Base-by-base conservation (phyloP, 495 filamentous ascomycete genomes). In the Podospora pseudocomata region DNA sequence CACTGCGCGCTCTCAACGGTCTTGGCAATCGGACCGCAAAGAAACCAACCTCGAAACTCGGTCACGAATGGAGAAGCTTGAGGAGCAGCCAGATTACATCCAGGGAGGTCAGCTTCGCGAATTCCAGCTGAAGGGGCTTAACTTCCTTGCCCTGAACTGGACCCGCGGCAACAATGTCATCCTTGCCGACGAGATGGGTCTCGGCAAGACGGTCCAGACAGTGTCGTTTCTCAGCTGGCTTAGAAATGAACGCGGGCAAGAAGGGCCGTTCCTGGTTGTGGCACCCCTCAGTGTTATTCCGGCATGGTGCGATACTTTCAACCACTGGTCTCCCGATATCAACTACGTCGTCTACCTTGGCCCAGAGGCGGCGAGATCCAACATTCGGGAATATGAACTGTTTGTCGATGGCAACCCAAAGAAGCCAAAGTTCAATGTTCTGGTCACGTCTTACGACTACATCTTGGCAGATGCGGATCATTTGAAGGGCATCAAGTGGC, bases 291-390 rank as follows among this genome's bases (percentile, higher is more conserved):
- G 94, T 23, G 97, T 96, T 19, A 94, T 99, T 79, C 94, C 95
- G 11, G 92, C 95, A 13, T 99, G 95, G 95, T 93, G 92, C 9
- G 96, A 98, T 70, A 99, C 95, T 0, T 96, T 99, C 78, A 95
- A 97, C 75, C 81, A 92, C 68, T 99, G 95, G 95, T 89, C 95
- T 5, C 95, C 95, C 0, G 95, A 98, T 73, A 74, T 98, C 67
- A 98, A 99, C 77, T 98, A 97, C 78, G 91, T 99, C 64, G 91
- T 97, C 58, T 99, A 99, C 78, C 94, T 91, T 63, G 95, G 96
- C 61, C 94, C 90, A 58, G 89, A 93, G 74, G 85, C 86, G 28
- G 87, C 96, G 6, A 91, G 95, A 26, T 85, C 82, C 63, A 93
- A 91, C 70, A 92, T 99, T 44, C 86, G 88, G 54, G 90, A 97